Evolutionary conservation across 441 rosid genomes (phyloP).

Genomic region (Hura crepitans): DNA sequence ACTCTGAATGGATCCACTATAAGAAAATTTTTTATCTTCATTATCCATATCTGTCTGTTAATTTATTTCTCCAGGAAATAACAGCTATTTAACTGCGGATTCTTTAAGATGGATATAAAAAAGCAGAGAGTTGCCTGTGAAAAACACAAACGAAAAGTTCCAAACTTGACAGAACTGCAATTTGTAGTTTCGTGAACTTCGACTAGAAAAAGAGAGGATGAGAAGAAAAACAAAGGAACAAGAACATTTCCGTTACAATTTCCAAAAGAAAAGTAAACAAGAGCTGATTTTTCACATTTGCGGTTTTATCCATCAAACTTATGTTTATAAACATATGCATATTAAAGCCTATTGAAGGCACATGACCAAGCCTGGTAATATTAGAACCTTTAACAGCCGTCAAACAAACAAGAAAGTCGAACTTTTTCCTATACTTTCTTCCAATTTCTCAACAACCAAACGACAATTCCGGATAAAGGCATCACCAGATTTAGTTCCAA

Average conservation of each 20-base stretch:
- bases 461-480: background rate
- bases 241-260: background rate
- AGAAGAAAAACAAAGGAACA: too few species aligned
- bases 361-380: background rate
- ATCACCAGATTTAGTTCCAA: background rate
- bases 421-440: background rate
- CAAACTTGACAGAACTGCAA: background rate
- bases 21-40: background rate
- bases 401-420: background rate
- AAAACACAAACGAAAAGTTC: background rate
- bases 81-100: background rate
- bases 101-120: background rate
- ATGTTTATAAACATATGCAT: background rate
- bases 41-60: background rate
- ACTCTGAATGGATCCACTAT: background rate
- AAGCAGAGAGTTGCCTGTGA: background rate
- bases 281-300: background rate
- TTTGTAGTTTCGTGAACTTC: background rate
- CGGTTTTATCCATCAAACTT: background rate
- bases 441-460: constrained; percentile 13
- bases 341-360: background rate
- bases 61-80: background rate
- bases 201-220: background rate
- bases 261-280: background rate
- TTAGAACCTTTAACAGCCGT: background rate